Percentiles rank a stretch among this genome's conserved stretches.
phyloP scores from a whole-genome alignment of 768 basidiomycete genomes.

The Suillus occidentalis region DNA sequence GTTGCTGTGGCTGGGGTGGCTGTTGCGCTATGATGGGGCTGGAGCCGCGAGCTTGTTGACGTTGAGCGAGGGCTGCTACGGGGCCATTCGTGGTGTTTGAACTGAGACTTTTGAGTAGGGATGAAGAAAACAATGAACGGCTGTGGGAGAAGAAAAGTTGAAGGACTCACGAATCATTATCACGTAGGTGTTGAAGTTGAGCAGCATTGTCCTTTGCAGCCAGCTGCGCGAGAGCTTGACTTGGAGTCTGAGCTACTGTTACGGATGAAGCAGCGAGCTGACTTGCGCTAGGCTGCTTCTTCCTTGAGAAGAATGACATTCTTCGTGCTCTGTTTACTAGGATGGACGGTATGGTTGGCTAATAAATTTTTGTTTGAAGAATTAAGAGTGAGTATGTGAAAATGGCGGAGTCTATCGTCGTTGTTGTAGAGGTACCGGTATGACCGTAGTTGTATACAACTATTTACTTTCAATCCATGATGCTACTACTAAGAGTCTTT shows the following conservation, averaged over 20 bases:
- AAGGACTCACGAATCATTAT: conserved; percentile 38
- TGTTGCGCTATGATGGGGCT: conserved; percentile 31
- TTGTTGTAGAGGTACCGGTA: not conserved
- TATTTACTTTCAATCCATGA: not conserved
- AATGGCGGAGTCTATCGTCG: not conserved
- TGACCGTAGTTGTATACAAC: not conserved
- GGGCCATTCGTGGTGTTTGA: conserved; percentile 23
- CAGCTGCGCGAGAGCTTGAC: conserved; percentile 66
- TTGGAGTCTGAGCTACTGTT: conserved; percentile 61
- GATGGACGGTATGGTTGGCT: conserved; percentile 68
- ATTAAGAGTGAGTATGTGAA: conserved; percentile 7
- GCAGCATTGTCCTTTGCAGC: conserved; percentile 32
- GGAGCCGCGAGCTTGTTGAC: conserved; percentile 36
- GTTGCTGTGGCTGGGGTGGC: conserved; percentile 25
- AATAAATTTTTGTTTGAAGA: conserved; percentile 9
- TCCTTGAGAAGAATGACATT: conserved; percentile 95
- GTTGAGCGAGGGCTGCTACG: conserved; percentile 27
- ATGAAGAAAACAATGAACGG: not conserved
- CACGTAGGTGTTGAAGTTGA: conserved; percentile 20
- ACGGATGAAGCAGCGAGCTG: conserved; percentile 47
- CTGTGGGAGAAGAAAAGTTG: not conserved
- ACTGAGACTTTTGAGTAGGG: conserved; percentile 10
- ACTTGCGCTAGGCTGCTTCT: conserved; percentile 64
- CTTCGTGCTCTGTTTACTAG: conserved; percentile 59
- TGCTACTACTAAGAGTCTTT: not conserved